Evolutionary conservation across 164 flowering plant genomes (phyloP).

Genomic region (Annona squamosa): DNA sequence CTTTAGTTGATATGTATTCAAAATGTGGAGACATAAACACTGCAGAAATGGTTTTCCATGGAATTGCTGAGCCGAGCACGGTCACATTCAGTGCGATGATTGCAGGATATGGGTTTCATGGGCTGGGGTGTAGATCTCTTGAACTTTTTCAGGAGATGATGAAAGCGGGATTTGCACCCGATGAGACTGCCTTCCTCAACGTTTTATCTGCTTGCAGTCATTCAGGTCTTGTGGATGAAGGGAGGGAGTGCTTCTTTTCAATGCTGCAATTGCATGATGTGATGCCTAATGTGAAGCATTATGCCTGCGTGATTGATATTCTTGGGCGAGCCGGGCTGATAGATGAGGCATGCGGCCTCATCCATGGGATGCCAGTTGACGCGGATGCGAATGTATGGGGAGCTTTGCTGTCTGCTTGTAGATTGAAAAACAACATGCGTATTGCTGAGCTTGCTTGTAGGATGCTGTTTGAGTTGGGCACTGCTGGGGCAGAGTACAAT

Average conservation of each 20-base stretch:
- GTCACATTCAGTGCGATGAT: conserved; percentile 24
- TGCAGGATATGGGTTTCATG: conserved; percentile 20
- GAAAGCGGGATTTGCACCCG: conserved; percentile 17
- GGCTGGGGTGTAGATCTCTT: conserved; percentile 19
- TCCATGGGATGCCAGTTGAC: conserved; percentile 14
- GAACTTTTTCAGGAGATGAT: conserved; percentile 20
- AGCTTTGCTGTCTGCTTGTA: conserved; percentile 21
- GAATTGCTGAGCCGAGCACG: conserved; percentile 7
- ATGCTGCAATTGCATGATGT: conserved; percentile 8
- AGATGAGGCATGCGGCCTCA: conserved; percentile 17
- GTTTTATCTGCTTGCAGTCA: conserved; percentile 26
- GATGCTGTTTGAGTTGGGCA: conserved; percentile 15
- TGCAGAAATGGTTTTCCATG: conserved; percentile 13
- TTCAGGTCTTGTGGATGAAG: conserved; percentile 23
- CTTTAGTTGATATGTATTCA: conserved; percentile 79
- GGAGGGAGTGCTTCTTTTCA: conserved; percentile 12
- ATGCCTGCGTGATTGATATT: conserved; percentile 28
- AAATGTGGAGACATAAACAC: conserved; percentile 47
- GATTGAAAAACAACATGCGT: conserved; percentile 6
- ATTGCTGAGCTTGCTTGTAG: conserved; percentile 17
- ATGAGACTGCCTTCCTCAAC: conserved; percentile 16
- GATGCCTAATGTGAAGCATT: conserved; percentile 17
- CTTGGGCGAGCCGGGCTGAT: conserved; percentile 24
- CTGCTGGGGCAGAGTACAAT: conserved; percentile 12
- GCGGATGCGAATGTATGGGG: conserved; percentile 22